A percentile compares a stretch with the other conserved stretches of the same genome.
Conservation (phyloP, 2,329 filamentous ascomycete species). For the Aspergillus phoenicis region DNA sequence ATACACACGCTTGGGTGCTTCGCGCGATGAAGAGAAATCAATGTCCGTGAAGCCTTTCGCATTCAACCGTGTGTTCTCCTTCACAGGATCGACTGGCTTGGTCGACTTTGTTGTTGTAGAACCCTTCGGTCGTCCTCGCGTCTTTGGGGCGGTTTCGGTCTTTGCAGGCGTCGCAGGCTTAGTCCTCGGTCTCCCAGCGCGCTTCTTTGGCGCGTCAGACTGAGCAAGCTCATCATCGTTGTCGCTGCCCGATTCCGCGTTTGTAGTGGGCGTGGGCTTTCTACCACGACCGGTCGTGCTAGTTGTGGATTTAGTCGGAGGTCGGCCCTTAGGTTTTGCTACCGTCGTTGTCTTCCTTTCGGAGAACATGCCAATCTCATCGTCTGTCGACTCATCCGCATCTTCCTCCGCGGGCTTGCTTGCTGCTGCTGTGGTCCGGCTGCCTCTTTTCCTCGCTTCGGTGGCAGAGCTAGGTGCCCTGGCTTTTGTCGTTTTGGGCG, state of each 20-base stretch:
- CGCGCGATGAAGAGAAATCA: constrained; percentile 15
- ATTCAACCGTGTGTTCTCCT: constrained; percentile 20
- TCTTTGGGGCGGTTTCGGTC: constrained; percentile 21
- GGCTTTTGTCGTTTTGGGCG: constrained; percentile 16
- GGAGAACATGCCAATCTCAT: constrained; percentile 27
- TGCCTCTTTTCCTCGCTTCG: constrained; percentile 16
- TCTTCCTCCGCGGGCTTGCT: constrained; percentile 14
- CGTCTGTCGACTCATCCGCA: constrained; percentile 29
- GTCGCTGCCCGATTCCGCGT: constrained; percentile 20
- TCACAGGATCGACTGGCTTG: constrained; percentile 13
- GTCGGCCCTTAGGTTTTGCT: constrained; percentile 16
- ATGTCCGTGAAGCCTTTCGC: constrained; percentile 8
- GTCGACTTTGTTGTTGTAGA: constrained; percentile 21
- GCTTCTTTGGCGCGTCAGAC: constrained; percentile 27
- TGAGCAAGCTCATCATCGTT: constrained; percentile 31
- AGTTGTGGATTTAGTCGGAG: constrained; percentile 13
- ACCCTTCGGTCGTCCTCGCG: constrained; percentile 36
- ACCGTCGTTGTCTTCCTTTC: constrained; percentile 9
- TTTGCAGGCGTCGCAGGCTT: constrained; percentile 17
- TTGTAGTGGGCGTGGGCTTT: constrained; percentile 10
- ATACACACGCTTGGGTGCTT: constrained; percentile 26
- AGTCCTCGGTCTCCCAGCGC: constrained; percentile 22
- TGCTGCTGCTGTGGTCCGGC: constrained; percentile 11
- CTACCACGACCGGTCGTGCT: constrained; percentile 14
- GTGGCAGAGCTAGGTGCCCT: constrained; percentile 17